Base-by-base conservation (phyloP, 2,329 filamentous ascomycete species). In the Penicillium aurantiogriseum region DNA sequence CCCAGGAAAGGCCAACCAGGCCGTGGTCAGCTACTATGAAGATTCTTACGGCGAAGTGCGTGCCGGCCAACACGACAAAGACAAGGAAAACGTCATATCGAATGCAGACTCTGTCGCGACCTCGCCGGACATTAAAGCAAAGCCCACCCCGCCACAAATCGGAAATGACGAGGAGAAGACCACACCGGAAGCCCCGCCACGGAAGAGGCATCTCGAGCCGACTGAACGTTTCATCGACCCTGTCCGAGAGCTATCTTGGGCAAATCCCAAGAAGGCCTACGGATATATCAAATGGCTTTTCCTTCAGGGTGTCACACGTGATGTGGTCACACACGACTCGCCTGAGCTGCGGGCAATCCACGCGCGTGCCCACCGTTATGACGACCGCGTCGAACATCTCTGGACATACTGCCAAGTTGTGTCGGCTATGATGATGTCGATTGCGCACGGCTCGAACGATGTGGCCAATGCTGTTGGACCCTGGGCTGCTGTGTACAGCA, bases 361-460 rank as follows among this genome's bases (percentile, higher is more conserved):
- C 63, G 69, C 75, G 35, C 70, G 71, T n/a, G 78, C 78, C 9
- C 70, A 73, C 36, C 68, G 69, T 6, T 81, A 80, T 60, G 79
- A 80, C 62, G 76, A 76, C 57, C 71, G 74, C 5, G 77, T 79
- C 15, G 79, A 81, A 64, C 77, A 81, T 66, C 69, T 79, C 25
- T 80, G 74, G 72, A 79, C 79, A 2, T 80, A 74, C 58, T 73
- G 69, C 43, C 76, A 78, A 62, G 71, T 78, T 29, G 67, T 70
- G 17, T 71, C 70, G 6, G 75, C 76, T 39, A 74, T 76, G 61
- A 73, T 76, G 62, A 72, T 76, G 69, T 77, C 74, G 21, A 76
- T 79, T 55, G 73, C 75, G 3, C 77, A 79, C 66, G 77, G 77
- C n/a, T 73, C 74, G 46, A 79, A 79, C 63, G 76, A 78, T 57